Percentiles rank a stretch among this genome's conserved stretches.
Evolutionary conservation across 169 alveolate species (phyloP).

Genomic region (Plasmodium vivax): DNA sequence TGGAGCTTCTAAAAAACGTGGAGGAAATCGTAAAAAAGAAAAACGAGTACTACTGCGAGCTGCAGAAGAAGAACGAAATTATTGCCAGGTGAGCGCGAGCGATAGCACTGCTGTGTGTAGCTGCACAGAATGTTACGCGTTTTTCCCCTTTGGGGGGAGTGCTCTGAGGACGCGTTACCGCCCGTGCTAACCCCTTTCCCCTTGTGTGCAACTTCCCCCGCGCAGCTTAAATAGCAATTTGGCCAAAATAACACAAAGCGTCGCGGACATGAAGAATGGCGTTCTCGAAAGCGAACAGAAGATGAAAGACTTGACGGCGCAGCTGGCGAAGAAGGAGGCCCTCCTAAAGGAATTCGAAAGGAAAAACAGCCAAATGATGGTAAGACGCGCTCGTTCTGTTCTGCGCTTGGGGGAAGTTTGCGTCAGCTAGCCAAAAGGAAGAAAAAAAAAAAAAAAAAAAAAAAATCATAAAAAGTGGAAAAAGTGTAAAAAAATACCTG

Average conservation of each 20-base stretch:
- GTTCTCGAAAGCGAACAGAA: conserved; percentile 39
- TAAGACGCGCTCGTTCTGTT: not conserved
- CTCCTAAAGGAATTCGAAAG: conserved; percentile 32
- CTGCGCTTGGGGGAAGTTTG: not conserved
- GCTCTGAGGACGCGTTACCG: not conserved
- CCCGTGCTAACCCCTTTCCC: not conserved
- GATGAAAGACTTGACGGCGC: not conserved
- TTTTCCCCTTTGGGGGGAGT: no score
- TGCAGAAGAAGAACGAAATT: conserved; percentile 43
- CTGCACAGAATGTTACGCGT: not conserved
- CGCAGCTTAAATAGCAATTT: conserved; percentile 33
- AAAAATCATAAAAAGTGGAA: not conserved
- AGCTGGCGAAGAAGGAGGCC: conserved; percentile 26
- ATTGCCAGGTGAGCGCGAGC: conserved; percentile 3
- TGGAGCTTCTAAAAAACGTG: conserved; percentile 24
- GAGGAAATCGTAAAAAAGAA: conserved; percentile 44
- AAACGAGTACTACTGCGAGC: conserved; percentile 35
- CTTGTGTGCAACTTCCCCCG: not conserved
- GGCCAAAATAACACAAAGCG: conserved; percentile 41
- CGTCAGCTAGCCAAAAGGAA: not conserved
- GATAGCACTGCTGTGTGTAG: not conserved
- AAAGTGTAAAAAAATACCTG: not conserved
- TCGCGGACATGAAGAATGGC: conserved; percentile 39
- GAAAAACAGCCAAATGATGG: conserved; percentile 3
- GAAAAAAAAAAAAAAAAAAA: no score